Evolutionary conservation across 2,329 filamentous ascomycete species (phyloP).

Genomic region (Calycina herbarum): DNA sequence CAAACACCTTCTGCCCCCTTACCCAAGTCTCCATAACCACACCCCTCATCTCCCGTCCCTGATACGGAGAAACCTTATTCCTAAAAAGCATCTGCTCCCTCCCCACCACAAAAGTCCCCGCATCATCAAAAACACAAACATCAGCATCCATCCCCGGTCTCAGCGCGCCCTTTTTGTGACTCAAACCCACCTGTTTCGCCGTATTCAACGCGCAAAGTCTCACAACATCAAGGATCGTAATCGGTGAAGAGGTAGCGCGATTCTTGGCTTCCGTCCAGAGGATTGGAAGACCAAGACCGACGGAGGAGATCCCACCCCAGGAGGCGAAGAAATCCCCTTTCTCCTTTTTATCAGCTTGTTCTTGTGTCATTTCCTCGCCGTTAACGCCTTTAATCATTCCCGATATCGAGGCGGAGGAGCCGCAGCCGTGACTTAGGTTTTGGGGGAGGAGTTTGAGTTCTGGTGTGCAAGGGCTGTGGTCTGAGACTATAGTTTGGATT

Average conservation of each 20-base stretch:
- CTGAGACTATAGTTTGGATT: conserved; percentile 88
- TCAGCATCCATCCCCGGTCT: conserved; percentile 84
- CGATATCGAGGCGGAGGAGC: conserved; percentile 31
- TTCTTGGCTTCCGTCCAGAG: conserved; percentile 59
- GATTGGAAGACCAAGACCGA: conserved; percentile 89
- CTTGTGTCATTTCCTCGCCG: conserved; percentile 29
- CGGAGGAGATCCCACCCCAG: conserved; percentile 94
- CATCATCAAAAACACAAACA: conserved; percentile 87
- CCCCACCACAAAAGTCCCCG: conserved; percentile 72
- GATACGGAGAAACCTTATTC: conserved; percentile 39
- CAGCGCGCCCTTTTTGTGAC: conserved; percentile 78
- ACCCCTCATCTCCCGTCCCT: conserved; percentile 66
- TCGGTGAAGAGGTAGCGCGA: conserved; percentile 21
- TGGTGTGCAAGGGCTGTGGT: conserved; percentile 95
- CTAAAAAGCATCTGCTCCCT: conserved; percentile 76
- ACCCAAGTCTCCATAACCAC: conserved; percentile 39
- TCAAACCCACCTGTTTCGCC: conserved; percentile 81
- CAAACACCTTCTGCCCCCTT: conserved; percentile 36
- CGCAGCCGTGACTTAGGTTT: conserved; percentile 47
- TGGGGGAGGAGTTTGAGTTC: conserved; percentile 84
- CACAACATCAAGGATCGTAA: conserved; percentile 71
- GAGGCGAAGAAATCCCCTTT: conserved; percentile 89
- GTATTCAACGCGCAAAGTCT: conserved; percentile 85
- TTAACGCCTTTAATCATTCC: conserved; percentile 29
- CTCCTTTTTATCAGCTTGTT: conserved; percentile 43